A percentile compares a stretch with the other conserved stretches of the same genome.
phyloP scores from a whole-genome alignment of 345 rosid genomes.

The Linum usitatissimum region DNA sequence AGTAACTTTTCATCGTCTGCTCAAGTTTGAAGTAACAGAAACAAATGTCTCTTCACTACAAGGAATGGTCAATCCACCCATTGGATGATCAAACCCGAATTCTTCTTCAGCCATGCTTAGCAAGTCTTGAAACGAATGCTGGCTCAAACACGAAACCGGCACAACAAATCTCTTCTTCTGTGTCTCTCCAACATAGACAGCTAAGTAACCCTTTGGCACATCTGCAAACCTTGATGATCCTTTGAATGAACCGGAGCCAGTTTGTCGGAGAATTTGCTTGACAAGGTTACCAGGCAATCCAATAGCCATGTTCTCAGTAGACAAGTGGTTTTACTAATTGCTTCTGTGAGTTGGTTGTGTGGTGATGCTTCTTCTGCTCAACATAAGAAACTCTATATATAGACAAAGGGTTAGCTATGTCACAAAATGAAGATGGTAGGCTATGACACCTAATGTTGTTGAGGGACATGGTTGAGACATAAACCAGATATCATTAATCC shows the following conservation, averaged over 20 bases:
- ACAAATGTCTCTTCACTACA: neutral
- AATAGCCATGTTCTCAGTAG: neutral
- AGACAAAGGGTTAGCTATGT: too few relatives aligned
- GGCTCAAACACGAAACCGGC: neutral
- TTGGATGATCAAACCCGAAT: neutral
- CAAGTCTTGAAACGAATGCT: neutral
- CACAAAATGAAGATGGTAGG: too few relatives aligned
- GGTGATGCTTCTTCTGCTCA: too few relatives aligned
- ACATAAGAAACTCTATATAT: too few relatives aligned
- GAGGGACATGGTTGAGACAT: too few relatives aligned
- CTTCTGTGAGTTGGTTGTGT: neutral
- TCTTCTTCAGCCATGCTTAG: neutral
- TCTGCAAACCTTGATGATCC: neutral
- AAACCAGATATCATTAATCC: too few relatives aligned
- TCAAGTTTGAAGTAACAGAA: neutral
- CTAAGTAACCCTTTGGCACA: neutral
- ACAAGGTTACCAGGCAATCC: neutral
- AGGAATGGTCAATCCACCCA: neutral
- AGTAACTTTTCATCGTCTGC: neutral
- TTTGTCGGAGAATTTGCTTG: neutral
- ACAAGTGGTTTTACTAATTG: neutral
- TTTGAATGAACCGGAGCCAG: neutral
- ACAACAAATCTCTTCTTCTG: too few relatives aligned
- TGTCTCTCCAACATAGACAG: neutral
- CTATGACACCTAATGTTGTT: too few relatives aligned